Evolutionary conservation across 371 early-diverging fungal genomes (phyloP), one percentile per base, ranked within the genome.

Genomic region (Vairimorpha apis): DNA sequence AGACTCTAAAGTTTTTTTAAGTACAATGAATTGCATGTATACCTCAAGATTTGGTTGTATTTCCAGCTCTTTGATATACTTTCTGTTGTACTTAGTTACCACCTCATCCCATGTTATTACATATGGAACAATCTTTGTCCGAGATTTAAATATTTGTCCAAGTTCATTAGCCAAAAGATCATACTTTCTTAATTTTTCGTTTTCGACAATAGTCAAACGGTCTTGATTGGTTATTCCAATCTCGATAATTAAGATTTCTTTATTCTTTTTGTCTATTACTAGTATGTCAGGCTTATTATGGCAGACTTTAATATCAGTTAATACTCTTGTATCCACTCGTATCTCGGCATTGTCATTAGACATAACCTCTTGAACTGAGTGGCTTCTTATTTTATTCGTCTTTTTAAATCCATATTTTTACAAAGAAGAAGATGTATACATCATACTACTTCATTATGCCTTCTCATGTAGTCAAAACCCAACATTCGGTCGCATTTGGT

Each of bases 211-310:
- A 8, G 13, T 25, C 7, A 58, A 29, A 8, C 33, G 27, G 32
- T 58, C 58, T 23, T 33, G 32, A 29, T 4, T 30, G 27, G 29
- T 58, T 8, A 23, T 58, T 8, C 29, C 29, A 33, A 58, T 29
- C 27, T 58, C 29, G 2, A 58, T 29, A n/a, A 60, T 60, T 30
- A 3, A 60, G 37, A 18, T 60, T n/a, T 41, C 41, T 60, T 60
- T n/a, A n/a, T n/a, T 60, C 38, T 60, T 41, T 23, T 60, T 60
- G 32, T 60, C 35, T 7, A 60, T 10, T 21, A 60, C 41, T 7
- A 60, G 32, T n/a, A 37, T 60, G 32, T 60, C 38, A 60, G 62
- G 38, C 32, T 37, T 32, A n/a, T 60, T 60, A 41, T 60, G 32
- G 32, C 2, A n/a, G 2, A 60, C 10, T 21, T 32, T 60, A 14